Conservation (phyloP, 176 grass and related monocot genomes). For the Elymus sibiricus region DNA sequence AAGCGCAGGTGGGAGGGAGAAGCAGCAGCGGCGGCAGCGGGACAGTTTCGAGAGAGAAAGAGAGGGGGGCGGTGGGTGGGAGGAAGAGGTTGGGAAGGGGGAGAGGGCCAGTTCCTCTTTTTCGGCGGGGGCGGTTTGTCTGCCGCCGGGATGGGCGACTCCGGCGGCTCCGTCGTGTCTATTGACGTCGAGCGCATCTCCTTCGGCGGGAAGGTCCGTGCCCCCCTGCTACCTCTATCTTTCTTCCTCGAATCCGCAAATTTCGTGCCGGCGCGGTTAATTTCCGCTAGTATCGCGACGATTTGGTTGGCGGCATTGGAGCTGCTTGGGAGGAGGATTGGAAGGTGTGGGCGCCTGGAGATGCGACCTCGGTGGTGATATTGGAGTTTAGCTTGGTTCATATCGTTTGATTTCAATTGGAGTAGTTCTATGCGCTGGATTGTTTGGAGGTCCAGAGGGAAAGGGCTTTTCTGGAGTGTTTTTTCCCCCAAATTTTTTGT, state of each 20-base stretch:
- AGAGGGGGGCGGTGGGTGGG: not conserved
- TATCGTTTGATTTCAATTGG: not conserved
- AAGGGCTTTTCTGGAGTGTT: not conserved
- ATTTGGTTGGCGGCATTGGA: slow-evolving; percentile 22
- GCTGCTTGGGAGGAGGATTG: slow-evolving; percentile 4
- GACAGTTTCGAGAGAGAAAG: not conserved
- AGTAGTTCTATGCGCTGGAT: not conserved
- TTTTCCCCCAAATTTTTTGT: not conserved
- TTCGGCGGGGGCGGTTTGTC: slow-evolving; percentile 12
- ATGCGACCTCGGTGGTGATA: not conserved
- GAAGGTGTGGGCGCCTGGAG: not conserved
- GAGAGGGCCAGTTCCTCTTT: not conserved
- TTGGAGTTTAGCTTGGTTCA: not conserved
- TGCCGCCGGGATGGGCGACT: slow-evolving; percentile 64
- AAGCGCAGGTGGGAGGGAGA: slow-evolving; percentile 16
- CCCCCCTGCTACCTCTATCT: not conserved
- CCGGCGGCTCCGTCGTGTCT: slow-evolving; percentile 72
- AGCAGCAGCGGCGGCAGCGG: slow-evolving; percentile 16
- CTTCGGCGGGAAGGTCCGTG: slow-evolving; percentile 82
- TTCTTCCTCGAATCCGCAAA: not conserved
- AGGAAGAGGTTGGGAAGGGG: not conserved
- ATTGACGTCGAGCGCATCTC: slow-evolving; percentile 92
- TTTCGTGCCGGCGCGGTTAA: slow-evolving; percentile 2
- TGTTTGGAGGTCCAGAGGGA: not conserved
- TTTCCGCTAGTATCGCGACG: not conserved